Conservation (phyloP, 768 basidiomycete genomes). For the Thelephora ganbajun region DNA sequence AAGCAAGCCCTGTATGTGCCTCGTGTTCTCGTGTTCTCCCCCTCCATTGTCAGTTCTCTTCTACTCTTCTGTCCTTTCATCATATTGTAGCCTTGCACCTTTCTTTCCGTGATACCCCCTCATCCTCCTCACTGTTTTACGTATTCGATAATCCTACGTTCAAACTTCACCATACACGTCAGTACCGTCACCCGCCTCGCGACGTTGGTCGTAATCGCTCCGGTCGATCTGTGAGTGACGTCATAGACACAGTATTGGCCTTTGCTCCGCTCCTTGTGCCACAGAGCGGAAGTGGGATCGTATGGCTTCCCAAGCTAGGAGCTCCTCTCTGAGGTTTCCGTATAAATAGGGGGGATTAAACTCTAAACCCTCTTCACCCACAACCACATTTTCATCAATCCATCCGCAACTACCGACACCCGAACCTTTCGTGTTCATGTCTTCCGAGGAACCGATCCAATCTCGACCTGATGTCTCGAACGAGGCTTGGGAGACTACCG, state of each 20-base stretch:
- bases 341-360: too few relatives aligned
- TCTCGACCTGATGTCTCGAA: slow-evolving; percentile 3
- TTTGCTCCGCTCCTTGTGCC: slow-evolving; percentile 8
- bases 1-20: background rate
- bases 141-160: too few relatives aligned
- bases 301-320: background rate
- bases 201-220: too few relatives aligned
- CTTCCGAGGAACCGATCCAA: background rate
- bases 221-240: background rate
- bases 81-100: too few relatives aligned
- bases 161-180: slow-evolving; percentile 1
- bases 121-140: background rate
- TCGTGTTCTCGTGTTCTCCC: background rate
- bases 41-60: too few relatives aligned
- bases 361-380: too few relatives aligned
- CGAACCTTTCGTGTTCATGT: slow-evolving; percentile 1
- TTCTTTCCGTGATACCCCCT: background rate
- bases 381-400: slow-evolving; percentile 1
- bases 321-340: too few relatives aligned
- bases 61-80: too few relatives aligned
- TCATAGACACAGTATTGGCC: background rate
- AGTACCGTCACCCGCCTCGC: background rate
- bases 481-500: slow-evolving; percentile 36
- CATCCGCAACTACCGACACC: slow-evolving; percentile 3
- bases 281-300: slow-evolving; percentile 4